Base-by-base conservation (phyloP, 371 early-diverging fungal species). In the Actinomucor elegans region DNA sequence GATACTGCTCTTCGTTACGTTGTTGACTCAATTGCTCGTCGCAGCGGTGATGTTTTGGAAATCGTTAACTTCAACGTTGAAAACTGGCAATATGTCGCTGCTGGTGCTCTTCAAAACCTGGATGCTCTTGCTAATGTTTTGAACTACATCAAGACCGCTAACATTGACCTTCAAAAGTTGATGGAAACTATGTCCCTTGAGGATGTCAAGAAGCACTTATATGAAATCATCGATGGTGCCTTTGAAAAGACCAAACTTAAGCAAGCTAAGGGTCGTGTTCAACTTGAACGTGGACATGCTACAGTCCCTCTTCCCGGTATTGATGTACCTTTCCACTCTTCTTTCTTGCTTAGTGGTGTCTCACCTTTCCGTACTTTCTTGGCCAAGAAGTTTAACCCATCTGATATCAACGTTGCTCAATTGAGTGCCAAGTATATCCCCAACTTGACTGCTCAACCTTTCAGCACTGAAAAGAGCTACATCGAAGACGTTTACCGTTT, bases 41-140 rank as follows among this genome's bases (percentile, higher is more conserved):
- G 83, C 53, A 85, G 88, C 48, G 75, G 80, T 37, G 89, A 86
- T 38, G 83, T 97, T 26, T 73, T 96, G 49, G 97, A 97, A 64
- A 93, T 97, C 65, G 97, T 96, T 67, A 97, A 97, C 84, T 93
- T 88, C 80, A 97, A 97, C 81, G 97, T 97, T 28, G 92, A 92
- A 55, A 93, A 90, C 84, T 86, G 89, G 86, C 98, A 97, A 77
- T 96, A 96, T 63, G 96, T 96, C 26, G 90, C 93, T 28, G 92
- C 98, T 46, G 98, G 98, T 67, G 90, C 94, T 40, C 73, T 90
- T 52, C 73, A 82, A 59, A 85, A 86, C 70, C 68, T 97, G 37
- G 92, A 91, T 40, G 83, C 85, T 6, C 82, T 97, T 26, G 85
- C 91, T 24, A 77, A 78, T 29, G 90, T 93, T 15, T 79, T 96